Conservation (phyloP, 176 grass and related monocot genomes). For the Microstegium vimineum region DNA sequence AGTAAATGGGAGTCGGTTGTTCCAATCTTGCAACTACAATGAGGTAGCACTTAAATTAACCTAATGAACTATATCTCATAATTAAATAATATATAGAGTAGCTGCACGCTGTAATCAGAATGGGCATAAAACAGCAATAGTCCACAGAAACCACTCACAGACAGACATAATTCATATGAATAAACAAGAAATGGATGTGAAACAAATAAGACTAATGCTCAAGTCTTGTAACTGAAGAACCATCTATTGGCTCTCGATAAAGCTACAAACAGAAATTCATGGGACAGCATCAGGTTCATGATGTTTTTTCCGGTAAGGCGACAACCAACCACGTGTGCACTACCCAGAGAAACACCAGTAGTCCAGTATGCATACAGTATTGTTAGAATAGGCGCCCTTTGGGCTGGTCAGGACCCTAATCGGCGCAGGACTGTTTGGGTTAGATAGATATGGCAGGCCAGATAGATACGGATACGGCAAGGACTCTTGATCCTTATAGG, state of each 20-base stretch:
- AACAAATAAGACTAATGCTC: not conserved
- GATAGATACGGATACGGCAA: no score
- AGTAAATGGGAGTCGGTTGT: constrained; percentile 82
- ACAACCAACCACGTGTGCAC: not conserved
- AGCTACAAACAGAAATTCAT: not conserved
- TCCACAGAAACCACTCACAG: not conserved
- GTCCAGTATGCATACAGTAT: not conserved
- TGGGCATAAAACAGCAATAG: not conserved
- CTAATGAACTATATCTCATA: not conserved
- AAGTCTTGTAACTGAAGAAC: not conserved
- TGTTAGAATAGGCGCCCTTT: no score
- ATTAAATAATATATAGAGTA: constrained; percentile 7
- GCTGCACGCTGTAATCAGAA: not conserved
- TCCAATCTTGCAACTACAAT: constrained; percentile 97
- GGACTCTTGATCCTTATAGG: no score
- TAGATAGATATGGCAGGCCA: no score
- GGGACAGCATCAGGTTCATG: not conserved
- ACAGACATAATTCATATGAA: not conserved
- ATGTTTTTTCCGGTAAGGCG: not conserved
- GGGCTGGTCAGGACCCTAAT: no score
- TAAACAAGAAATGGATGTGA: not conserved
- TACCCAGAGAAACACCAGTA: not conserved
- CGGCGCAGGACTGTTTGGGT: no score
- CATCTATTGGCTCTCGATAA: not conserved
- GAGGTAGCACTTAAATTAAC: constrained; percentile 24